Percentiles rank a stretch among this genome's conserved stretches.
These are phyloP conservation scores for Thraustochytrium striatum DNA, from an alignment of 352 stramenopile species.

Conservation along the genomic window DNA sequence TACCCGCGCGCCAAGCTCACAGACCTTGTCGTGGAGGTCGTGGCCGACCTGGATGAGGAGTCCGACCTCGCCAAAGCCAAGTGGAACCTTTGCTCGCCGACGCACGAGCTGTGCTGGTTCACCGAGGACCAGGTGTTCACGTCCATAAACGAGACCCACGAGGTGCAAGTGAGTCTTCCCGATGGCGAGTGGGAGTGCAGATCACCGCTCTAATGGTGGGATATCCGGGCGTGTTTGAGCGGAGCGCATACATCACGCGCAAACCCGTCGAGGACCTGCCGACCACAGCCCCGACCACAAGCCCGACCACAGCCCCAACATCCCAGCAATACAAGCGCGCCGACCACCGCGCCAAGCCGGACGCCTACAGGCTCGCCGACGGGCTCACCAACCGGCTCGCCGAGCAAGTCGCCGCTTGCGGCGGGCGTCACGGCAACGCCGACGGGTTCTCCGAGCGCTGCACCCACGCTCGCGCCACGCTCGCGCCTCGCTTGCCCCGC, in stretches of 20 bases:
- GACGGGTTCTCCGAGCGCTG: too few relatives aligned
- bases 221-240: slow-evolving; percentile 15
- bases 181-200: slow-evolving; percentile 34
- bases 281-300: too few relatives aligned
- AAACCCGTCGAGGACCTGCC: too few relatives aligned
- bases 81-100: slow-evolving; percentile 22
- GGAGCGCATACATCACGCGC: too few relatives aligned
- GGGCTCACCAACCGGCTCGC: too few relatives aligned
- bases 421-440: too few relatives aligned
- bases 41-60: not conserved
- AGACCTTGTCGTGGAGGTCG: not conserved
- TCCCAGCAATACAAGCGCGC: not conserved
- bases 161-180: not conserved
- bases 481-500: too few relatives aligned
- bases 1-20: not conserved
- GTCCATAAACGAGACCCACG: slow-evolving; percentile 4
- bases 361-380: too few relatives aligned
- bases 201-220: slow-evolving; percentile 23
- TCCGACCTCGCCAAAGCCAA: not conserved
- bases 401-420: too few relatives aligned
- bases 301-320: too few relatives aligned
- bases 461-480: too few relatives aligned
- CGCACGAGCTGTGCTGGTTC: slow-evolving; percentile 35
- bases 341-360: not conserved
- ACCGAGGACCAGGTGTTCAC: not conserved